Evolutionary conservation across 2,329 filamentous ascomycete genomes (phyloP).

Genomic region (Nemania bipapillata): DNA sequence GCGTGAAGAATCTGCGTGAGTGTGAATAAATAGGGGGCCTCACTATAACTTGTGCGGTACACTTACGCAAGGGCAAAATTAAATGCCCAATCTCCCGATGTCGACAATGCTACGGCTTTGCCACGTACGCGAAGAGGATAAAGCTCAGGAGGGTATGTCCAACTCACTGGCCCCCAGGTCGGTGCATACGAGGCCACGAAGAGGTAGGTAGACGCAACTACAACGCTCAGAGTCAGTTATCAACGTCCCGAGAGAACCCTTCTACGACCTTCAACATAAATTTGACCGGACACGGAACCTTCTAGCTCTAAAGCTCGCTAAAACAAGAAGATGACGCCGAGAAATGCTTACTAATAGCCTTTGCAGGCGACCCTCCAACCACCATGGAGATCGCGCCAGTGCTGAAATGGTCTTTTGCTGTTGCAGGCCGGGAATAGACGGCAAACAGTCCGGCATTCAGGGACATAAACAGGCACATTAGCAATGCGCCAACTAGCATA

Average conservation of each 20-base stretch:
- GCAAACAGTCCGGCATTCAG: constrained; percentile 61
- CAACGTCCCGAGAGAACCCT: not conserved
- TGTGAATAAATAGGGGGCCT: constrained; percentile 9
- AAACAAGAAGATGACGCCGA: not conserved
- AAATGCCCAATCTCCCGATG: constrained; percentile 63
- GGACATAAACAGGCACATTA: constrained; percentile 67
- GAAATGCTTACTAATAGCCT: constrained; percentile 56
- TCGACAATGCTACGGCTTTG: constrained; percentile 65
- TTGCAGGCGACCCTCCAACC: constrained; percentile 62
- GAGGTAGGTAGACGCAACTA: constrained; percentile 72
- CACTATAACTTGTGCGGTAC: not conserved
- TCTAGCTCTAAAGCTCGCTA: not conserved
- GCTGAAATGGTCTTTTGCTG: constrained; percentile 51
- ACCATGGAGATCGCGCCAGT: constrained; percentile 59
- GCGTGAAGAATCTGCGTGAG: constrained; percentile 56
- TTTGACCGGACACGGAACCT: too few species aligned
- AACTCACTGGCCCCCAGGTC: constrained; percentile 59
- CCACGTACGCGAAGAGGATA: constrained; percentile 60
- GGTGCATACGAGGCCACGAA: constrained; percentile 66
- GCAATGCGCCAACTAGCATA: constrained; percentile 70
- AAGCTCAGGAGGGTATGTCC: constrained; percentile 61
- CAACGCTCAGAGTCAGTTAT: not conserved
- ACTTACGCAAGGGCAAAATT: constrained; percentile 59
- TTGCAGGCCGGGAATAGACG: constrained; percentile 54
- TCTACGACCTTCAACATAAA: not conserved